Base-by-base conservation (phyloP, 805 yeast genomes). In the Yarrowia sp. region DNA sequence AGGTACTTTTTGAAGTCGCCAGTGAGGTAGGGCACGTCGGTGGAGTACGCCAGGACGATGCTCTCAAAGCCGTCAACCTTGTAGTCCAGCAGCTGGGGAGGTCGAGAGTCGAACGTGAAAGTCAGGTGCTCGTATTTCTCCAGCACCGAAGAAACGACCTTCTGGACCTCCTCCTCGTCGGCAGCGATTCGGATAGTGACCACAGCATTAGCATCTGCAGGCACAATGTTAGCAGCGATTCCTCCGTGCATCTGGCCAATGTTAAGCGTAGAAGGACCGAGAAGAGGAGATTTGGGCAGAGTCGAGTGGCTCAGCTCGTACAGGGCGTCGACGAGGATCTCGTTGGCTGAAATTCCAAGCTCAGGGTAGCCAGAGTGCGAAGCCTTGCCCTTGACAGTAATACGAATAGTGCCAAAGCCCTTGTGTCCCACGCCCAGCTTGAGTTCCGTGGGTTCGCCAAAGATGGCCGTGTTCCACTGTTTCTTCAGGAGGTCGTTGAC, bases 391-490 rank as follows among this genome's bases (percentile, higher is more conserved):
- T 69, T 66, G n/a, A 79, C 82, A 16, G 70, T 64, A 24, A 84
- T 63, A 5, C 74, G 68, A 33, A 80, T 78, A 59, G 73, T 66
- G 44, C 75, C 80, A 35, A 77, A 73, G 14, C 90, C 90, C 71
- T 86, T 86, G 69, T 86, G 92, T 12, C 90, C 91, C 5, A 80
- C 81, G 13, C 87, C 89, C 19, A 86, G 74, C 67, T 82, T 84
- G 69, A 80, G 75, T 66, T 85, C 90, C 0, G 92, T 86, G 10
- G 92, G 92, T 70, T 86, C 92, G 12, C 91, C 91, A 72, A 86
- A 86, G 29, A 87, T 78, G 14, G 80, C 90, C 9, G 81, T 66
- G 10, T 81, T 81, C 88, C 88, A 86, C 8, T 71, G 68, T 9
- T 76, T 77, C 16, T 36, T 16, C 8, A 55, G 31, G 6, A 9